Conservation (phyloP, 257 asterid species). For the Solanum acaule region DNA sequence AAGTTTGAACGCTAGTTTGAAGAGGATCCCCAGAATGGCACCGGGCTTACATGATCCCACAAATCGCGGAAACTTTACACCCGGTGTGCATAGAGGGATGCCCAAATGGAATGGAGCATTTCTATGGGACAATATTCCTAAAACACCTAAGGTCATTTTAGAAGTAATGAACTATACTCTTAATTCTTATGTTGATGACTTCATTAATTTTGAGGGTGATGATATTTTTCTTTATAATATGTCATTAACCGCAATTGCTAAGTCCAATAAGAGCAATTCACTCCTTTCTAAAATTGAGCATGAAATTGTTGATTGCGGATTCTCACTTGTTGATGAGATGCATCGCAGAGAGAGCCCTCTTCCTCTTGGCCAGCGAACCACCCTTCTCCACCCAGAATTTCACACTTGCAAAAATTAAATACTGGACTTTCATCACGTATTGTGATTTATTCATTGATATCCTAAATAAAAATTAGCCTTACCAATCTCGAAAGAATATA, state of each 20-base stretch:
- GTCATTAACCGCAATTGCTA: too few species aligned
- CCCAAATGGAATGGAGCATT: neutral
- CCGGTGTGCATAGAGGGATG: neutral
- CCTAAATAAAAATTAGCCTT: too few species aligned
- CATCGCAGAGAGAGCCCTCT: too few species aligned
- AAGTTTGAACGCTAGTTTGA: neutral
- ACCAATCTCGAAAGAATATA: too few species aligned
- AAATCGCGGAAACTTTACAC: neutral
- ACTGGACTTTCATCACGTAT: too few species aligned
- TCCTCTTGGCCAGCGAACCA: too few species aligned
- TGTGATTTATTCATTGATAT: too few species aligned
- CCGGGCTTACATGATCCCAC: neutral
- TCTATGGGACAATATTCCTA: neutral
- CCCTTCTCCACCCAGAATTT: too few species aligned
- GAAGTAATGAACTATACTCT: neutral
- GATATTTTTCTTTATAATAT: too few species aligned
- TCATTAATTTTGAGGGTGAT: too few species aligned
- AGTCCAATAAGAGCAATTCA: neutral
- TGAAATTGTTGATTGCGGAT: neutral
- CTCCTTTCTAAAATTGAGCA: neutral
- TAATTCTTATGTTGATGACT: neutral
- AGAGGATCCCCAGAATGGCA: neutral
- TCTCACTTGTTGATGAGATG: neutral
- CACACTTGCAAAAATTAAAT: too few species aligned
- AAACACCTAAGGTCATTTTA: too few species aligned